Conservation (phyloP, 176 grass and related monocot genomes). For the Avena atlantica region DNA sequence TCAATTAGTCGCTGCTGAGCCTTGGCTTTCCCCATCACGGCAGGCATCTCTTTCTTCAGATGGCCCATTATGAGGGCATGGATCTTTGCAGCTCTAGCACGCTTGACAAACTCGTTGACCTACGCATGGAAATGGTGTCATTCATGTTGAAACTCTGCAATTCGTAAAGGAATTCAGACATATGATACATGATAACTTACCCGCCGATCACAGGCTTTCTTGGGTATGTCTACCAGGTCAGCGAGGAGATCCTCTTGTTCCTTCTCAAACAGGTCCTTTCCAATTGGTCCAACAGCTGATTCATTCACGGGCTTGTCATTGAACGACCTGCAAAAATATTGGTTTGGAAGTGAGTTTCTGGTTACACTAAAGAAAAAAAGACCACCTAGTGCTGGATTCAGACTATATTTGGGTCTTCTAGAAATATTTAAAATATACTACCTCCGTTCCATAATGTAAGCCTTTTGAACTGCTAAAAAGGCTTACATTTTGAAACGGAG, state of each 20-base stretch:
- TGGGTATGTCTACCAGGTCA: conserved; percentile 91
- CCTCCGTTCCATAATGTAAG: too few species aligned
- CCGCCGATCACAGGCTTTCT: conserved; percentile 86
- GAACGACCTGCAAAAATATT: conserved; percentile 74
- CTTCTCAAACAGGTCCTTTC: conserved; percentile 92
- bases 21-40: conserved; percentile 94
- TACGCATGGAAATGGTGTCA: neutral
- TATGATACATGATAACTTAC: conserved; percentile 47
- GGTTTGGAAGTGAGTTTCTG: neutral
- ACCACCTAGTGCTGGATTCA: neutral
- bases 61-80: conserved; percentile 93
- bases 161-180: neutral
- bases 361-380: neutral
- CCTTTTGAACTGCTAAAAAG: too few species aligned
- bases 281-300: conserved; percentile 68
- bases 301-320: conserved; percentile 92
- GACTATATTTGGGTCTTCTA: neutral
- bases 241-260: conserved; percentile 90
- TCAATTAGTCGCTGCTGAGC: conserved; percentile 84
- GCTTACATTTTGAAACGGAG: too few species aligned
- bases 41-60: conserved; percentile 86
- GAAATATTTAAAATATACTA: neutral
- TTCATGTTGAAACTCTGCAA: neutral
- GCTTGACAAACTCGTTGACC: conserved; percentile 97
- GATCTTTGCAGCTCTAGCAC: conserved; percentile 82